phyloP scores from a whole-genome alignment of 2,329 filamentous ascomycete species.

The Ophiostoma novo-ulmi region DNA sequence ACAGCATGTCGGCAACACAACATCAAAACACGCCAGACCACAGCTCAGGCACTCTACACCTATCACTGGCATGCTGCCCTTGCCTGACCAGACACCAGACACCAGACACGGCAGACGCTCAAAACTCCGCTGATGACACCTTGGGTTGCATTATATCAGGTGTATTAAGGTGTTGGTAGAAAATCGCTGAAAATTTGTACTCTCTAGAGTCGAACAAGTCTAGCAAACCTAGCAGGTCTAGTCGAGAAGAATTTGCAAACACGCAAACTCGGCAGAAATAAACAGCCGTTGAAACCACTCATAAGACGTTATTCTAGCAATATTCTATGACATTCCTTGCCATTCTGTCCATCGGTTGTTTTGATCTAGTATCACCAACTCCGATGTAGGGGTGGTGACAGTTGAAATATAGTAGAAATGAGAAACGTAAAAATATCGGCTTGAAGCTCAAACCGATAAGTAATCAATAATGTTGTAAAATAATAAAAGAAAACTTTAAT shows the following conservation, averaged over 20 bases:
- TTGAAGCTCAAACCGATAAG: too few relatives aligned
- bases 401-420: not conserved
- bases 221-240: not conserved
- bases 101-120: conserved; percentile 11
- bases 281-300: not conserved
- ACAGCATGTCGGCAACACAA: not conserved
- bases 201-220: not conserved
- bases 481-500: too few relatives aligned
- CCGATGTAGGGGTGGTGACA: not conserved
- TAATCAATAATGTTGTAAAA: too few relatives aligned
- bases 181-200: not conserved
- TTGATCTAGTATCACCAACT: not conserved
- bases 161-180: conserved; percentile 16
- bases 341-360: not conserved
- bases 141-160: conserved; percentile 24
- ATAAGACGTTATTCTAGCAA: not conserved
- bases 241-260: not conserved
- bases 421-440: too few relatives aligned
- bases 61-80: conserved; percentile 17
- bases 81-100: conserved; percentile 10
- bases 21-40: not conserved
- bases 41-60: conserved; percentile 16
- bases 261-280: not conserved
- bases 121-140: conserved; percentile 17
- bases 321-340: not conserved